Percentiles rank a stretch among this genome's conserved stretches.
Conservation (phyloP, 2,329 filamentous ascomycete species). For the Claviceps paspali region DNA sequence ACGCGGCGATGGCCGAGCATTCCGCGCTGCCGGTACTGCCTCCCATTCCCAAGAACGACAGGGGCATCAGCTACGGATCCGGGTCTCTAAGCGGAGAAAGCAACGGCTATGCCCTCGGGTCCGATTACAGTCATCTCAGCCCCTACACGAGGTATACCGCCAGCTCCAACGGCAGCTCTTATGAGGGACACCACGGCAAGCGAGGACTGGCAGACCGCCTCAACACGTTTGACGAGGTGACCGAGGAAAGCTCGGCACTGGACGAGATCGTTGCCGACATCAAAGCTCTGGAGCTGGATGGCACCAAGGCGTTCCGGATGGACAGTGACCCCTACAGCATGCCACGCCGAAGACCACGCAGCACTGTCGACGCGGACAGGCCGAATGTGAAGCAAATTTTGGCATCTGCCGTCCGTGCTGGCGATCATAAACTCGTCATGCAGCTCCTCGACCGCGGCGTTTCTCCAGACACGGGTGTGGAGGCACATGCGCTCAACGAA, state of each 20-base stretch:
- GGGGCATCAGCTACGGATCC: slow-evolving; percentile 3
- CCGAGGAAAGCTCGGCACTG: slow-evolving; percentile 6
- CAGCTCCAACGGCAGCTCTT: slow-evolving; percentile 15
- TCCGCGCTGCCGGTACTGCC: slow-evolving; percentile 1
- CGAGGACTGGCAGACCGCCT: slow-evolving; percentile 12
- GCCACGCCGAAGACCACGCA: slow-evolving; percentile 36
- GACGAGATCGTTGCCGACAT: slow-evolving; percentile 18
- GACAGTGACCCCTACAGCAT: slow-evolving; percentile 34
- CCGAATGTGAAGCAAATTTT: slow-evolving; percentile 32
- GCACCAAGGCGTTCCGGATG: slow-evolving; percentile 27
- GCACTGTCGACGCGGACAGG: slow-evolving; percentile 25
- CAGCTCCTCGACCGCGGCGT: slow-evolving; percentile 44
- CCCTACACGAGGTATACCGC: slow-evolving; percentile 11
- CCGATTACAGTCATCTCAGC: slow-evolving; percentile 5
- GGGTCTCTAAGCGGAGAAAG: slow-evolving; percentile 8
- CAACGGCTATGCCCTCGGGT: slow-evolving; percentile 1
- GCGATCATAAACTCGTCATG: slow-evolving; percentile 40
- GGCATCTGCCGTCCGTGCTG: slow-evolving; percentile 36
- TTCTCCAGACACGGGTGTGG: slow-evolving; percentile 30
- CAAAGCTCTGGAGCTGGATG: slow-evolving; percentile 24
- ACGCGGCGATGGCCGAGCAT: not conserved
- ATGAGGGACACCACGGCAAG: slow-evolving; percentile 13
- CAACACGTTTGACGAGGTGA: slow-evolving; percentile 15
- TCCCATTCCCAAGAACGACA: slow-evolving; percentile 4
- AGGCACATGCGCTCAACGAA: slow-evolving; percentile 35